These are phyloP conservation scores for Marasmius fiardii DNA, from an alignment of 1,284 basidiomycete species.

Conservation along the genomic window DNA sequence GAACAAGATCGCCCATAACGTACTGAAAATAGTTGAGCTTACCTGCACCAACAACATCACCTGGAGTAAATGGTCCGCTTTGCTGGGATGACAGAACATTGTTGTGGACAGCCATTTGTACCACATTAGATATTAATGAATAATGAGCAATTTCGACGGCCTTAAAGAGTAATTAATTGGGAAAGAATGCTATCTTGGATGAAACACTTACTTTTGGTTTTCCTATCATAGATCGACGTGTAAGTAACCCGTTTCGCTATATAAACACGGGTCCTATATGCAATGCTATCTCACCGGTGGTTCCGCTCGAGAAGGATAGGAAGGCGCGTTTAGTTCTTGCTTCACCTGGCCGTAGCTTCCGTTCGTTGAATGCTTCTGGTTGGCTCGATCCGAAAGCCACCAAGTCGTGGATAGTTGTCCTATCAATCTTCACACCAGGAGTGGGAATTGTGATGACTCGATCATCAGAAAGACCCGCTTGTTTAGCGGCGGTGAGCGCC, in stretches of 20 bases:
- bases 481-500: conserved; percentile 49
- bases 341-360: conserved; percentile 57
- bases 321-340: conserved; percentile 69
- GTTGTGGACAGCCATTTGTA: conserved; percentile 56
- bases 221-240: conserved; percentile 32
- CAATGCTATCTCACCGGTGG: conserved; percentile 44
- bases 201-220: conserved; percentile 63
- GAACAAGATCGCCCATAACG: neutral
- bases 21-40: conserved; percentile 14
- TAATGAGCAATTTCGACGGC: conserved; percentile 72
- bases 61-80: conserved; percentile 28
- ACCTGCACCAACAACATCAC: conserved; percentile 61
- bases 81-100: conserved; percentile 37
- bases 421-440: conserved; percentile 14
- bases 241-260: no score
- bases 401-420: conserved; percentile 48
- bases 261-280: neutral
- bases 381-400: conserved; percentile 49
- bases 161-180: conserved; percentile 26
- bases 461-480: conserved; percentile 49
- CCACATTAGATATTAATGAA: conserved; percentile 61
- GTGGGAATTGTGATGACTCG: conserved; percentile 53
- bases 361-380: conserved; percentile 42
- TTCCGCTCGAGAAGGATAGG: conserved; percentile 77
- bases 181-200: neutral